Base-by-base conservation (phyloP, 2,329 filamentous ascomycete species). In the Tolypocladium sp. region DNA sequence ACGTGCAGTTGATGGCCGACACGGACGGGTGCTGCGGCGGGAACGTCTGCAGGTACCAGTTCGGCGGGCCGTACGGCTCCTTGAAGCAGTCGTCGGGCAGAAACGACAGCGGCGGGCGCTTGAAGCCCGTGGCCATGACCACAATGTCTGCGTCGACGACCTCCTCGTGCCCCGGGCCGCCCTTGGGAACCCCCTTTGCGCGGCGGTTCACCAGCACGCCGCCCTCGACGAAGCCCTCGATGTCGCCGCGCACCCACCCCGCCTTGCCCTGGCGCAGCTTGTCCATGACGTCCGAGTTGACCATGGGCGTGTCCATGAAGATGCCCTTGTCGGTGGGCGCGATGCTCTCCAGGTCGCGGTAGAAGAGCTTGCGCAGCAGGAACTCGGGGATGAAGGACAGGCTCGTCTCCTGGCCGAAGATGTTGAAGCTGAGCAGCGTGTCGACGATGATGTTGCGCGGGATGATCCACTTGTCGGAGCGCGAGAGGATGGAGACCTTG, bases 1-100 rank as follows among this genome's bases (percentile, higher is more conserved):
- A 95, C 0, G 90, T 94, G 77, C 88, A 82, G 73, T 96, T 95
- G 74, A 91, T 92, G 63, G 87, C 87, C 63, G 87, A 91, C 55
- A 95, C 80, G 40, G 84, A 87, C 0, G 87, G 83, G 64, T 92
- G 87, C 4, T 77, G 72, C 0, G 91, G 89, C 5, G 91, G 91
- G 73, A 95, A 95, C 0, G 89, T 89, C 71, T 95, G 91, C 0
- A 95, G 81, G 65, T 94, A 95, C 91, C 91, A 95, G 70, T 91
- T 92, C 0, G 91, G 91, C 1, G 91, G 89, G 1, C 78, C 76
- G 65, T 94, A 95, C 0, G 88, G 87, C 62, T 89, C 82, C 12
- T 82, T 69, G 69, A 94, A 94, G 66, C 83, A 86, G 57, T 91
- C 84, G 0, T 84, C 75, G 0, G 91, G 91, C 0, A 96, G 77